Evolutionary conservation across 2,329 filamentous ascomycete genomes (phyloP), one percentile per base, ranked within the genome.

Genomic region (Diaporthe vexans): DNA sequence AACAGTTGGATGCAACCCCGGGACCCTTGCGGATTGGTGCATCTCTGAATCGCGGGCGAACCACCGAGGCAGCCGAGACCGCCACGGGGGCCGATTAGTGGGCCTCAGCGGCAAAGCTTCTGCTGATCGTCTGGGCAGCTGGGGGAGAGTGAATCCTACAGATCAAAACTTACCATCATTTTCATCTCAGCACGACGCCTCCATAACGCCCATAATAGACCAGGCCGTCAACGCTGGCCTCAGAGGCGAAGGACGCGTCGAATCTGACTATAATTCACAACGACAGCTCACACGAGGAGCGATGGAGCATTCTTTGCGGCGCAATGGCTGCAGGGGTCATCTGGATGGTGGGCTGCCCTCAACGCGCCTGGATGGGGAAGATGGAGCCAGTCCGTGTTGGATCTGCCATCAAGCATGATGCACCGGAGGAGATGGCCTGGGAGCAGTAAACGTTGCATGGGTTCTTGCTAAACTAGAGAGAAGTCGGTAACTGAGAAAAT

Each of bases 81-180:
- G 61, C 61, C 61, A 67, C 43, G 46, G 37, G 24, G 65, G n/a
- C 33, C 65, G 17, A 33, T 69, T 54, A 69, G 52, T 71, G 69
- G 69, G 69, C 29, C 69, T 54, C 69, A 19, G 69, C 69, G 69
- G 69, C 43, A 40, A 71, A 40, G 24, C 33, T 5, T 37, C n/a
- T n/a, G 56, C 37, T 46, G 69, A 61, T 71, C 69, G 52, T 40
- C 46, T 24, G 54, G 33, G 33, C 13, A 43, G 11, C 33, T 37
- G 26, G 43, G 43, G n/a, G 56, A 52, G 1, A 37, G 40, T 9
- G 6, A 54, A 71, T 71, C 54, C 68, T 24, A 59, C 54, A 33
- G 13, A 19, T 56, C 54, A 71, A 61, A 61, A 15, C 43, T 26
- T 59, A 33, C 57, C 10, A 13, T 40, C 21, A 40, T 17, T 40